Base-by-base conservation (phyloP, 1,139 yeast genomes). In the Hemisphaericaspora xylofermentans region DNA sequence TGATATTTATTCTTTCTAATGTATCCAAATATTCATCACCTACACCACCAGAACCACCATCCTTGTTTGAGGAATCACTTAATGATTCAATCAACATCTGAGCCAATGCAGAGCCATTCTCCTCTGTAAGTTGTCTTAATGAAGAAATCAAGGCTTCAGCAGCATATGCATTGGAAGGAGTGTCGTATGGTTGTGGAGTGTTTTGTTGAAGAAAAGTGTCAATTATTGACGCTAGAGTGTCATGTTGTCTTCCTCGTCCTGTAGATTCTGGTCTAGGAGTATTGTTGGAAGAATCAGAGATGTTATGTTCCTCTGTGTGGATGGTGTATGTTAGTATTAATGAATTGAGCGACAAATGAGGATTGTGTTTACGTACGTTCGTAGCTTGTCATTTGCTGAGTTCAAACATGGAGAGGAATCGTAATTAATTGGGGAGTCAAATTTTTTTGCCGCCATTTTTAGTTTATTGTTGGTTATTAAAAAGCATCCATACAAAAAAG, bases 1-100 rank as follows among this genome's bases (percentile, higher is more conserved):
- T 70, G 13, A 75, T 64, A 3, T 79, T 66, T 0, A 91, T 81
- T 45, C 98, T 63, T 35, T 88, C 95, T 40, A 91, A 67, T 0
- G 84, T 68, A 54, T 89, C 97, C 7, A 91, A 63, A 54, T 78
- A 88, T 36, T 75, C 77, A 47, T 84, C 86, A 3, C 80, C 66
- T 9, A 88, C 86, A 0, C 96, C 95, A 24, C 33, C 86, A 0
- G 95, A 95, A 24, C 33, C 33, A 36, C 67, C 60, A 14, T 48
- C 40, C 3, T 48, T 38, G 15, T 47, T 41, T 26, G 45, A 42
- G 13, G 48, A 40, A 16, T 47, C 48, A 25, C 60, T 58, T 26
- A 69, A 49, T 1, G 62, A 50, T 10, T 56, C 56, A 12, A 67
- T 48, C 21, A 68, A 51, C 33, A 58, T 58, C 7, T 56, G 48